phyloP scores from a whole-genome alignment of 2,329 filamentous ascomycete genomes.

The Epichloe scottii region DNA sequence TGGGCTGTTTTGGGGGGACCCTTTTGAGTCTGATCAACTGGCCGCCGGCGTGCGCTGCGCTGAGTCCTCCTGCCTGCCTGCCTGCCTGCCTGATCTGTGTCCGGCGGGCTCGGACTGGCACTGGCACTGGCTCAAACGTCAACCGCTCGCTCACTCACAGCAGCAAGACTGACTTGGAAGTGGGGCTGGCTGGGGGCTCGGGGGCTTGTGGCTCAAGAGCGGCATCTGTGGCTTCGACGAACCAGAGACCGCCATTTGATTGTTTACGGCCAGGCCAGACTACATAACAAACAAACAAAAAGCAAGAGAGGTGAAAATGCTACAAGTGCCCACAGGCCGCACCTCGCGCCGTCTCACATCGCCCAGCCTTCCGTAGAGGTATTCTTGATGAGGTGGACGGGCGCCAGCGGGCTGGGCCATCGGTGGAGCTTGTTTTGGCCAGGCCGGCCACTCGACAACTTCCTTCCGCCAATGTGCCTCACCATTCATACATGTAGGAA shows the following conservation, averaged over 20 bases:
- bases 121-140: background rate
- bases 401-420: slow-evolving; percentile 5
- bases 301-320: background rate
- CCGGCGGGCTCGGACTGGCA: background rate
- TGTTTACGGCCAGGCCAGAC: background rate
- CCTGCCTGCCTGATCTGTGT: background rate
- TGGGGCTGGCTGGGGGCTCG: background rate
- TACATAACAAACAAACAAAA: too few relatives aligned
- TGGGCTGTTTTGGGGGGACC: background rate
- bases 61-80: background rate
- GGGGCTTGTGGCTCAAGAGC: background rate
- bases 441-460: too few relatives aligned
- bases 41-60: background rate
- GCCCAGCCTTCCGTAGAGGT: background rate
- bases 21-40: slow-evolving; percentile 1
- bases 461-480: too few relatives aligned
- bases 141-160: background rate
- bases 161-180: too few relatives aligned
- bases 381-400: background rate
- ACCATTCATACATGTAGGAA: too few relatives aligned
- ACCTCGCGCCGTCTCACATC: too few relatives aligned
- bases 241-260: background rate
- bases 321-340: background rate
- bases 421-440: too few relatives aligned
- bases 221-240: background rate